Conservation (phyloP, 202 grass and related monocot genomes). For the Dendrocalamus latiflorus region DNA sequence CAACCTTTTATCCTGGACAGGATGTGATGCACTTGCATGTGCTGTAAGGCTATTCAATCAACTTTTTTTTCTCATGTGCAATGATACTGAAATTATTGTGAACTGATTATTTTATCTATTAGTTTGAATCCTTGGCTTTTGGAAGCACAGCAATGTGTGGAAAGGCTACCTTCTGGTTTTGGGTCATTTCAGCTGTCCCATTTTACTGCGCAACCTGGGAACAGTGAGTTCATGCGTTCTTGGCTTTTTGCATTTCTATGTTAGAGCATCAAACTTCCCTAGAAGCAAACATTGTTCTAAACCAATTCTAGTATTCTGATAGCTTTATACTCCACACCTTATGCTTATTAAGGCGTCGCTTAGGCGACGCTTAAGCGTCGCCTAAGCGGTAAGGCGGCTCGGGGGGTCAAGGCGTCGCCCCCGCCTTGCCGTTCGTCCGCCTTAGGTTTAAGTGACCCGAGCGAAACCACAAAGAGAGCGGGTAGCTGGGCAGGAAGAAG, state of each 20-base stretch:
- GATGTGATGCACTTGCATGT: slow-evolving; percentile 98
- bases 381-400: no score
- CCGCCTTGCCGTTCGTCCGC: no score
- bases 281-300: not conserved
- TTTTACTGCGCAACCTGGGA: slow-evolving; percentile 99
- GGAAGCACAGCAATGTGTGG: slow-evolving; percentile 97
- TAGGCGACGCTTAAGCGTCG: no score
- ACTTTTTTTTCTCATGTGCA: not conserved
- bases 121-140: slow-evolving; percentile 98
- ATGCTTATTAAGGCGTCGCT: no score
- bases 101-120: slow-evolving; percentile 40
- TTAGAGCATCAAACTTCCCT: not conserved
- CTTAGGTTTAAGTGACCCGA: no score
- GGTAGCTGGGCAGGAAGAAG: no score
- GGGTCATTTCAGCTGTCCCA: slow-evolving; percentile 87
- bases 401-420: no score
- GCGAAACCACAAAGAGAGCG: no score
- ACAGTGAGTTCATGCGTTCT: slow-evolving; percentile 57
- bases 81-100: not conserved
- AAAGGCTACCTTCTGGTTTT: slow-evolving; percentile 81
- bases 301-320: not conserved
- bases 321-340: not conserved
- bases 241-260: not conserved
- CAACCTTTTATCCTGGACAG: slow-evolving; percentile 41
- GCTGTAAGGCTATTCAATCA: slow-evolving; percentile 64